Base-by-base conservation (phyloP, 306 rosid species). In the Trichosanthes truncata region DNA sequence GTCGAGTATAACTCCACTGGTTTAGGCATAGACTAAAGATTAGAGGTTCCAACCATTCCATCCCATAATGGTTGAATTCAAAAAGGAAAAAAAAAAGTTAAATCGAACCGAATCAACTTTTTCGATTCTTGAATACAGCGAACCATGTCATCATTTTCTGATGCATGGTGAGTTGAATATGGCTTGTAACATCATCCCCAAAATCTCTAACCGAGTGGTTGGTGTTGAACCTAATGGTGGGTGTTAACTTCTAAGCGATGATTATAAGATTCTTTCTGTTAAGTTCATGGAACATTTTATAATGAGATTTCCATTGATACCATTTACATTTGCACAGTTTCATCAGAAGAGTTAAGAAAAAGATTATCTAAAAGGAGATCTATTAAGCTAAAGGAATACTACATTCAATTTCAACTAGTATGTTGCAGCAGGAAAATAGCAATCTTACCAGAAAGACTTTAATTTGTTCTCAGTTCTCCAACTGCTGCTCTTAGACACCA, bases 401-500 rank as follows among this genome's bases (percentile, higher is more conserved):
- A 35, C 43, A 65, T 7, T 35, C 14, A 35, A n/a, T n/a, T 38
- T 67, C 33, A 10, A 69, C 76, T 9, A 25, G 12, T 43, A 23
- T 68, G 52, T 41, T 21, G 55, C 53, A 69, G 11, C 11, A 71
- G 38, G 11, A 71, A 43, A 43, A 26, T 23, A 72, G 77, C 23
- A 73, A 73, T 26, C 59, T 15, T 26, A 46, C 77, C 20, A 25
- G 77, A 26, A 20, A 73, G 7, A 15, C 59, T 15, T 46, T n/a
- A n/a, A n/a, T n/a, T n/a, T 48, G 23, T 46, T 45, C 77, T 14
- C 14, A 7, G 25, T 35, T 65, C 73, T 18, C 41, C 46, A 65
- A 33, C 41, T 29, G 71, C 12, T 1, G n/a, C 71, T 17, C 61
- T 29, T 84, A 76, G 63, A 43, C 78, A 79, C 82, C 65, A 68